Conservation (phyloP, 768 basidiomycete species). For the Termitomyces sp. region DNA sequence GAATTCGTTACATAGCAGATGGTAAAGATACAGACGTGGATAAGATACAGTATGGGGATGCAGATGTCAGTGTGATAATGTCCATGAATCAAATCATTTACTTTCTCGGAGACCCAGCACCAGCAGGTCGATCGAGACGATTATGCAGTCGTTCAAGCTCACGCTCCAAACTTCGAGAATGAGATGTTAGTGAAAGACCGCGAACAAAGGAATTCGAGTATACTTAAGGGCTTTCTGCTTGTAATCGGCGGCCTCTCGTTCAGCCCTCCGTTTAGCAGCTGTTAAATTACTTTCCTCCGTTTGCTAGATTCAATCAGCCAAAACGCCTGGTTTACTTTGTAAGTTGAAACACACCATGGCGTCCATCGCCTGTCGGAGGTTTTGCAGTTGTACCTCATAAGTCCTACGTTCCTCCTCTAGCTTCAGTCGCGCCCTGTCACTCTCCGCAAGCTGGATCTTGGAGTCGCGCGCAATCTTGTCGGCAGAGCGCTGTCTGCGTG, state of each 20-base stretch:
- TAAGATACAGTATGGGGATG: conserved; percentile 16
- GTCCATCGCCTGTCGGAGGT: conserved; percentile 59
- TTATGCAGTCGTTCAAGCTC: conserved; percentile 69
- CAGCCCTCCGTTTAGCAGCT: conserved; percentile 70
- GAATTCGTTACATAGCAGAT: conserved; percentile 10
- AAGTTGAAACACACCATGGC: conserved; percentile 45
- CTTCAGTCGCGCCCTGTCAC: conserved; percentile 55
- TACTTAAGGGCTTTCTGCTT: conserved; percentile 70
- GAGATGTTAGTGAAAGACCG: conserved; percentile 1
- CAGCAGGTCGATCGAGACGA: conserved; percentile 57
- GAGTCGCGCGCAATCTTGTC: conserved; percentile 43
- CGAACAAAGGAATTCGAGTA: conserved; percentile 16
- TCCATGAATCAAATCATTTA: conserved; percentile 11
- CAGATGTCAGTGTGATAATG: conserved; percentile 3
- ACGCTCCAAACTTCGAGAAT: conserved; percentile 46
- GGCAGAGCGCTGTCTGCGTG: conserved; percentile 36
- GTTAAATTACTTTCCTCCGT: conserved; percentile 65
- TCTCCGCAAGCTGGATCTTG: conserved; percentile 53
- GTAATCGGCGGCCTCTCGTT: conserved; percentile 71
- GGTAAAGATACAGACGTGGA: conserved; percentile 15
- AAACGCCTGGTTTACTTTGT: neutral
- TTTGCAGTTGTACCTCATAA: conserved; percentile 55
- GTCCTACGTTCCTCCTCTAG: conserved; percentile 63
- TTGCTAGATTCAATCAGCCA: conserved; percentile 44
- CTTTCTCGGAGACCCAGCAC: conserved; percentile 32